phyloP scores from a whole-genome alignment of 1,139 yeast genomes.

The Magnusiomyces sp. region DNA sequence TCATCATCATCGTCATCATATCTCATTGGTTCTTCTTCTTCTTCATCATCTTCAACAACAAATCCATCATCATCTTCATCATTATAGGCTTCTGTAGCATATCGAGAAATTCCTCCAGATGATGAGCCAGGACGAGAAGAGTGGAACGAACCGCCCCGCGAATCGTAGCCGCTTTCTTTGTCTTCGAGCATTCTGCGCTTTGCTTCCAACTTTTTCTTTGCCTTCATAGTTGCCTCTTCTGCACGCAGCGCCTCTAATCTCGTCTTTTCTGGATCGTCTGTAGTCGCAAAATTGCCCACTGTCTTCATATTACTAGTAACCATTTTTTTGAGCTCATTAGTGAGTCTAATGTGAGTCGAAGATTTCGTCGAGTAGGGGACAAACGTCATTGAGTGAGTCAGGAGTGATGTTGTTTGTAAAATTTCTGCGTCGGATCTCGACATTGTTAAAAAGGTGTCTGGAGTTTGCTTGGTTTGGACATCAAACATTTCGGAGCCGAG shows the following conservation, averaged over 20 bases:
- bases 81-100: too few species aligned
- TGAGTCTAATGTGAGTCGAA: conserved; percentile 68
- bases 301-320: conserved; percentile 45
- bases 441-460: conserved; percentile 64
- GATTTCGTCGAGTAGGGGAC: conserved; percentile 86
- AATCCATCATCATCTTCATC: conserved; percentile 49
- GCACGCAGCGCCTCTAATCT: conserved; percentile 76
- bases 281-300: conserved; percentile 66
- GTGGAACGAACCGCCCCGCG: too few species aligned
- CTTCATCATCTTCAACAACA: conserved; percentile 43
- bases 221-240: conserved; percentile 40
- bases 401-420: conserved; percentile 43
- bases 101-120: conserved; percentile 36
- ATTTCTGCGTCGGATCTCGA: conserved; percentile 67
- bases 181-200: conserved; percentile 61
- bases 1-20: conserved; percentile 29
- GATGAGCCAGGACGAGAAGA: too few species aligned
- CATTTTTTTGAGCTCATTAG: conserved; percentile 65
- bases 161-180: too few species aligned
- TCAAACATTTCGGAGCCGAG: conserved; percentile 86
- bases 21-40: conserved; percentile 27
- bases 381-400: conserved; percentile 54
- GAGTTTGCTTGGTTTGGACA: conserved; percentile 51
- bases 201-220: conserved; percentile 41
- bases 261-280: conserved; percentile 78